Base-by-base conservation (phyloP, 768 basidiomycete species). In the Russula sp. region DNA sequence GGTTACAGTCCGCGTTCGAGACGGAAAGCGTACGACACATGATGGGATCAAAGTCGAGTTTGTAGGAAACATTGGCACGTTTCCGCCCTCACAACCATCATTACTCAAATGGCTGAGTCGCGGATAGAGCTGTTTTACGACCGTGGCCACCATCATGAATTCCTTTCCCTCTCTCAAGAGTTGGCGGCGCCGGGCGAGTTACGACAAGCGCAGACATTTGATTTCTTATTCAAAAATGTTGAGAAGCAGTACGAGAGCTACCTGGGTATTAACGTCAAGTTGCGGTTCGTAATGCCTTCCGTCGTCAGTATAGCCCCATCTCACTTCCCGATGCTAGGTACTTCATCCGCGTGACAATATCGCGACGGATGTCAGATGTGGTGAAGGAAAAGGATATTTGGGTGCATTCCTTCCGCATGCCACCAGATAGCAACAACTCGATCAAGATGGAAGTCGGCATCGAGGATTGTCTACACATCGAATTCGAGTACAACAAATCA, bases 361-460 rank as follows among this genome's bases (percentile, higher is more conserved):
- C 94, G 10, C 81, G 95, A 55, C 78, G 95, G 69, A 90, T 98
- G 81, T 94, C 94, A 18, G 95, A 98, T 69, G 92, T 95, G 5
- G 77, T 83, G 52, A 96, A 96, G 75, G 97, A 98, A 76, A 87
- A 81, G 72, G 97, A 99, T 66, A 72, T 98, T 20, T 98, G 96
- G 96, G 96, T 98, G 4, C 96, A 99, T 74, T 96, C 91, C 4
- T 99, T 89, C 79, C 89, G 95, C 42, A 98, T 98, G 92, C 97
- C 96, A 10, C 94, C 96, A 60, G 97, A 98, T 74, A 91, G 85
- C 71, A 98, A 97, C 74, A 98, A 96, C 73, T 88, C 92, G 47
- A 98, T 98, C 77, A 98, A 96, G 81, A 98, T 99, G 97, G 97
- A 98, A 77, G 97, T 98, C 42, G 97, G 97, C 8, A 99, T 99